Evolutionary conservation across 805 yeast species (phyloP), one percentile per base, ranked within the genome.

Genomic region (Sungouiella thailandica): DNA sequence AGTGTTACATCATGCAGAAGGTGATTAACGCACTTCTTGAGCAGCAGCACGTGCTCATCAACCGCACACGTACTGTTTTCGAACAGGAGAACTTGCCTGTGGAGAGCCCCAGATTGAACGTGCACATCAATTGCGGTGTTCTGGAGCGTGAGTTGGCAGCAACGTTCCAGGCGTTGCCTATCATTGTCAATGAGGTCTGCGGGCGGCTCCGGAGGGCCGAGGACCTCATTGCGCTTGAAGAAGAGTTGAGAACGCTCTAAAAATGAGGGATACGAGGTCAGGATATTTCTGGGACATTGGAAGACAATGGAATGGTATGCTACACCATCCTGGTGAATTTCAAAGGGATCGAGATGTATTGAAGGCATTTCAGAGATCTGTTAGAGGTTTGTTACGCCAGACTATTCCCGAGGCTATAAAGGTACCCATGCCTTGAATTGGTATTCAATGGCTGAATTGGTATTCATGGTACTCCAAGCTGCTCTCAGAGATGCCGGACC

Each of bases 1-100:
- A 81, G 53, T 75, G 73, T 37, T 71, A 62, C 44, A 59, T 84
- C 32, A 59, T 90, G 36, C 94, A 85, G 57, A 62, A 61, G 33
- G 72, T 89, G 16, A 76, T 85, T 19, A 80, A 83, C 47, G 56
- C 57, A 15, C 64, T 77, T 7, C 66, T 83, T 35, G 50, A 53
- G 8, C 57, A 69, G 12, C 73, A 76, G 11, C 70, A 65, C 29
- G 66, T 85, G 12, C 68, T 87, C 40, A 68, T 89, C 29, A 69
- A 75, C 8, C 76, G 95, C 49, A 66, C 78, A 17, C 77, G 76
- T 37, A 68, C 68, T 37, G 70, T 87, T 9, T 64, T 80, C 35
- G 79, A 75, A 45, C 94, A 81, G 52, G 97, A 43, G 17, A 23
- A 30, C 20, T 39, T 47, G 16, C 50, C 50, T 20, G 57, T 67